Conservation (phyloP, 306 rosid species). For the Pyrus pyrifolia region DNA sequence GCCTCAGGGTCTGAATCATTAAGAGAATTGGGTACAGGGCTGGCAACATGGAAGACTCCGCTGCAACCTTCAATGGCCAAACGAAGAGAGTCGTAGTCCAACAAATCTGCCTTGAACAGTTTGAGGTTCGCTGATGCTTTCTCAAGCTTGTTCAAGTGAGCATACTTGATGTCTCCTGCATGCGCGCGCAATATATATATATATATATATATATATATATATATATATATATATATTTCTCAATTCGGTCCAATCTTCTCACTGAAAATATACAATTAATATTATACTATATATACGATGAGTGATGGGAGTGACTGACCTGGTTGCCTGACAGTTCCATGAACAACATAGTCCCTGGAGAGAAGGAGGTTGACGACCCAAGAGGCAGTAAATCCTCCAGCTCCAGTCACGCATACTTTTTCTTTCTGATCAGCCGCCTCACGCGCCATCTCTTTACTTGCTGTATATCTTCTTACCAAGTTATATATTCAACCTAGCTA, state of each 20-base stretch:
- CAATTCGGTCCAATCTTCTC: too few relatives aligned
- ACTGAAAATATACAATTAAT: too few relatives aligned
- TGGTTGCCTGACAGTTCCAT: conserved; percentile 53
- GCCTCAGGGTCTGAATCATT: conserved; percentile 12
- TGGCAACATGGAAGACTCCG: conserved; percentile 31
- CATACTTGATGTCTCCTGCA: conserved; percentile 16
- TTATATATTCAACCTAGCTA: too few relatives aligned
- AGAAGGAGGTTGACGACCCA: conserved; percentile 57
- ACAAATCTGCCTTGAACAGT: conserved; percentile 24
- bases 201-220: too few relatives aligned
- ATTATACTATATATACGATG: neutral
- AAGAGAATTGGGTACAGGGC: conserved; percentile 11
- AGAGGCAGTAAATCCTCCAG: conserved; percentile 54
- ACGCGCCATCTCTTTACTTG: neutral
- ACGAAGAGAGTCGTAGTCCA: conserved; percentile 25
- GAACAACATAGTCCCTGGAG: conserved; percentile 40
- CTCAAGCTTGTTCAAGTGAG: conserved; percentile 21
- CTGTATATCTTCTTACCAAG: too few relatives aligned
- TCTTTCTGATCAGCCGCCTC: neutral
- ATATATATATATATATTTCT: too few relatives aligned
- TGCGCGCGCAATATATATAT: neutral
- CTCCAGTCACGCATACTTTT: conserved; percentile 51
- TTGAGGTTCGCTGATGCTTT: conserved; percentile 18
- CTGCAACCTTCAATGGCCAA: conserved; percentile 19
- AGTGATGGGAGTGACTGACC: conserved; percentile 9